phyloP scores from a whole-genome alignment of 179 eudicot species.

The Gypsophila paniculata region DNA sequence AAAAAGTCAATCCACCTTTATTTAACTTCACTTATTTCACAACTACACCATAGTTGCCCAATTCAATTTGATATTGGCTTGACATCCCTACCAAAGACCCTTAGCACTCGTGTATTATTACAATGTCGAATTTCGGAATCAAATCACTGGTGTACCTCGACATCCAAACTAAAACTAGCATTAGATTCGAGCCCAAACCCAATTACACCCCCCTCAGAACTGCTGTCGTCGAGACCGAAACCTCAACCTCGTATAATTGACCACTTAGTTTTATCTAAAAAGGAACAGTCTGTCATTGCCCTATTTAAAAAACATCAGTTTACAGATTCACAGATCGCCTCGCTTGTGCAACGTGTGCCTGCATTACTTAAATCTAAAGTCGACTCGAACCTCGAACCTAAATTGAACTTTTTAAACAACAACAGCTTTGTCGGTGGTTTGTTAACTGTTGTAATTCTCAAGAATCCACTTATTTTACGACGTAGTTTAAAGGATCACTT shows the following conservation, averaged over 20 bases:
- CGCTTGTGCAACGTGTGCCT: conserved; percentile 8
- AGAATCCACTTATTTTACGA: conserved; percentile 14
- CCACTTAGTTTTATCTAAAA: not conserved
- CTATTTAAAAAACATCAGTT: conserved; percentile 22
- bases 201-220: too few species aligned
- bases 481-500: conserved; percentile 17
- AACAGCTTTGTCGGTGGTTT: conserved; percentile 20
- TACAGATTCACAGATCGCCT: conserved; percentile 25
- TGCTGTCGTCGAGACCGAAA: not conserved
- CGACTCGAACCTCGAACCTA: conserved; percentile 22
- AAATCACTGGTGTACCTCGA: conserved; percentile 13
- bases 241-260: not conserved
- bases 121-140: conserved; percentile 6
- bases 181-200: not conserved
- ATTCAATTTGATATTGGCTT: too few species aligned
- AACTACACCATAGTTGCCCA: too few species aligned
- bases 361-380: conserved; percentile 1
- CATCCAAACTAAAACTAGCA: not conserved
- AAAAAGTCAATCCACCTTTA: too few species aligned
- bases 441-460: not conserved
- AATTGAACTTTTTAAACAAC: conserved; percentile 18
- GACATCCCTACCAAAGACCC: too few species aligned
- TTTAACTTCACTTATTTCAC: too few species aligned
- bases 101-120: too few species aligned
- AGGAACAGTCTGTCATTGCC: conserved; percentile 19